Evolutionary conservation across 441 rosid genomes (phyloP).

Genomic region (Populus hybrid): DNA sequence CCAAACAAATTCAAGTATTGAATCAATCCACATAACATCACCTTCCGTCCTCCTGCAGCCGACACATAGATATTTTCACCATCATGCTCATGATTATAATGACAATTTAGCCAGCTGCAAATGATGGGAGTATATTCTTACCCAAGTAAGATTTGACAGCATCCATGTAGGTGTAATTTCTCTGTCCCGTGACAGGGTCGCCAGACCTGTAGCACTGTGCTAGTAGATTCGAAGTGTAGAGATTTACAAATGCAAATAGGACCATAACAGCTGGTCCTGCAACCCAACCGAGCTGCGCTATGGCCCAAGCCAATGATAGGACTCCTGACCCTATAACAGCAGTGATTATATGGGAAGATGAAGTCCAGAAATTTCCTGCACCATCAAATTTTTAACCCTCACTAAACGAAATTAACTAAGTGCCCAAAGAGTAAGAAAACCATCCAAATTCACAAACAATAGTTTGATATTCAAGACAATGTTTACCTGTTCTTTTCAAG

Average conservation of each 20-base stretch:
- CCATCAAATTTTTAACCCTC: neutral
- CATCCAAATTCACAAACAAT: neutral
- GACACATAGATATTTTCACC: neutral
- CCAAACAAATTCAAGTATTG: constrained; percentile 75
- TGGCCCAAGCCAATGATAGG: constrained; percentile 77
- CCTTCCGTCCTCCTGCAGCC: constrained; percentile 54
- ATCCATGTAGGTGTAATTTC: constrained; percentile 78
- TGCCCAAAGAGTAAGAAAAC: neutral
- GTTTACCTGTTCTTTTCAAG: constrained; percentile 57
- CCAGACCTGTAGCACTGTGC: constrained; percentile 66
- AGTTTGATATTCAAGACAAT: neutral
- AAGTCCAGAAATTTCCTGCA: constrained; percentile 70
- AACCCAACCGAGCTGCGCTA: constrained; percentile 81
- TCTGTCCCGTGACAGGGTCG: constrained; percentile 52
- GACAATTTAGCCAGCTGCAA: neutral
- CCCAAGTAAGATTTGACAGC: constrained; percentile 65
- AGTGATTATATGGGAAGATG: constrained; percentile 71
- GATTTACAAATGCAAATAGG: constrained; percentile 65
- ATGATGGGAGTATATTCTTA: constrained; percentile 1
- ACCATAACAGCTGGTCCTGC: constrained; percentile 63
- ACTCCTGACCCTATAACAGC: constrained; percentile 90
- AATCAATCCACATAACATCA: constrained; percentile 55
- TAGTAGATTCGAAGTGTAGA: constrained; percentile 58
- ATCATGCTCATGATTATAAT: neutral
- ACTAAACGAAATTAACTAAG: neutral